Evolutionary conservation across 768 basidiomycete species (phyloP), one percentile per base, ranked within the genome.

Genomic region (Panaeolus papilionaceus): DNA sequence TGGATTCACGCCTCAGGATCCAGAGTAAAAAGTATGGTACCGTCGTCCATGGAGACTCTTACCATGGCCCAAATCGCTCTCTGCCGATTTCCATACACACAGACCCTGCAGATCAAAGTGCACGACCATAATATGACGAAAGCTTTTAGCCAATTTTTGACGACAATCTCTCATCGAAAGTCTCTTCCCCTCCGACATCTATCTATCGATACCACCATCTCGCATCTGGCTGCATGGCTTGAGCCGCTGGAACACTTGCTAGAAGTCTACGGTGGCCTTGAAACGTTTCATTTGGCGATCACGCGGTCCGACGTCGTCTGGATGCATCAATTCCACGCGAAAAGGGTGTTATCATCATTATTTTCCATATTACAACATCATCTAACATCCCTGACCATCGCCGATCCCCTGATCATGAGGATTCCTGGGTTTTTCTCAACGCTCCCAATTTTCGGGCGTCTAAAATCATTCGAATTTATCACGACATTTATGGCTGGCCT

Each of bases 301-400:
- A 58, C 54, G 3, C 54, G 54, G 4, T 58, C 54, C 4, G 54
- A 58, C 16, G 54, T 58, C 54, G 54, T 58, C 6, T 58, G 54
- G 54, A 58, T 58, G 54, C 54, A 58, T 33, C 54, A 58, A 33
- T 58, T 58, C 54, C 54, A 58, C 28, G 54, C 54, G 11, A 58
- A 58, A 33, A 28, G 54, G 33, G 54, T 37, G 11, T 58, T 58
- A 12, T n/a, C 54, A 3, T 58, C 54, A 16, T 16, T 58, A 33
- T 58, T 58, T 28, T 28, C 54, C 28, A 58, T 58, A 33, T 16
- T 58, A 6, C 26, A 58, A 58, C 9, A 33, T 14, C 54, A 58
- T 23, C 54, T 58, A 26, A 58, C 54, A 28, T 58, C 54, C 3
- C 28, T 58, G 4, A 58, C 54, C 10, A 58, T 58, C 12, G 26